phyloP scores from a whole-genome alignment of 192 early-diverging fungal species.

The Backusella macrospora region DNA sequence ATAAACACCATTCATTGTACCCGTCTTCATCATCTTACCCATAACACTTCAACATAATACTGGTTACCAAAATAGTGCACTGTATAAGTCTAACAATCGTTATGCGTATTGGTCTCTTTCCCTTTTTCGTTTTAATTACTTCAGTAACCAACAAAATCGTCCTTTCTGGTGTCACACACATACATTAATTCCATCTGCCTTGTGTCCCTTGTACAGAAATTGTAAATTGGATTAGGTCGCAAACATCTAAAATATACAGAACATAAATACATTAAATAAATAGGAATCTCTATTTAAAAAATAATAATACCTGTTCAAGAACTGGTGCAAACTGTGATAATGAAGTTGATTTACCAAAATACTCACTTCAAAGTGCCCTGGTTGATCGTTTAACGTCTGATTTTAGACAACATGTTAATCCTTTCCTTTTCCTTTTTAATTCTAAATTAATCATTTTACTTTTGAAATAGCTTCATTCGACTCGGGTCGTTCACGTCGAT shows the following conservation, averaged over 20 bases:
- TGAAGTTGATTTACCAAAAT: slow-evolving; percentile 65
- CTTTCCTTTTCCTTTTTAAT: background rate
- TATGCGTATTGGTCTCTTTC: background rate
- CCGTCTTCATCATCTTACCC: slow-evolving; percentile 44
- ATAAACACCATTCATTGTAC: slow-evolving; percentile 40
- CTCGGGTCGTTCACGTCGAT: slow-evolving; percentile 25
- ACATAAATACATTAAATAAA: background rate
- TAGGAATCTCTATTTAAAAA: background rate
- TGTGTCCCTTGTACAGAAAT: slow-evolving; percentile 42
- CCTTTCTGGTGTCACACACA: slow-evolving; percentile 67
- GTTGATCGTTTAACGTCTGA: slow-evolving; percentile 57
- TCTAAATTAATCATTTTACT: background rate
- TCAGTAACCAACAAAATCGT: slow-evolving; percentile 63
- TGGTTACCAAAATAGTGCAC: slow-evolving; percentile 38
- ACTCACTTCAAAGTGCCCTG: slow-evolving; percentile 72
- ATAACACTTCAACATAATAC: slow-evolving; percentile 50
- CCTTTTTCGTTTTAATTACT: background rate
- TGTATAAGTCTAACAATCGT: background rate
- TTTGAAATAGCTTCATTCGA: slow-evolving; percentile 12
- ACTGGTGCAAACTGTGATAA: slow-evolving; percentile 55
- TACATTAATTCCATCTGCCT: slow-evolving; percentile 62
- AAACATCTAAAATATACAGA: slow-evolving; percentile 24
- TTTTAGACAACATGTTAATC: background rate
- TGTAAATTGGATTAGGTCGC: slow-evolving; percentile 39
- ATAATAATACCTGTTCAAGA: slow-evolving; percentile 23